These are phyloP conservation scores for Salpingoeca rosetta DNA, from an alignment of 78 protist species.

Conservation along the genomic window DNA sequence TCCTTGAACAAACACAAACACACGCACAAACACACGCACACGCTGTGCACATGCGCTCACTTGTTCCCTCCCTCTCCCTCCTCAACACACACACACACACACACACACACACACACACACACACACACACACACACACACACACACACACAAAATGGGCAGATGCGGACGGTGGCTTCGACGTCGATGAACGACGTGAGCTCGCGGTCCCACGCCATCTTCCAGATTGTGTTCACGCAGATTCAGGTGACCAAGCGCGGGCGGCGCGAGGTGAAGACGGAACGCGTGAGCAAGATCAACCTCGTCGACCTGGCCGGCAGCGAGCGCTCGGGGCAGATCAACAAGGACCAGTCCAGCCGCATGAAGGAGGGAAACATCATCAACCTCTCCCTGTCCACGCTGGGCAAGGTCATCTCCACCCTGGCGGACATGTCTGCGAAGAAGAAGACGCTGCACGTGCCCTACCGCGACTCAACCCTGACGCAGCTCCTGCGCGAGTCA, in stretches of 20 bases:
- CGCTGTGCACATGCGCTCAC: too few species aligned
- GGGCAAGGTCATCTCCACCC: constrained; percentile 45
- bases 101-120: too few species aligned
- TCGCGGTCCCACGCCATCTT: constrained; percentile 78
- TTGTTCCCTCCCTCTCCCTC: too few species aligned
- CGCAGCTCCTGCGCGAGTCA: constrained; percentile 43
- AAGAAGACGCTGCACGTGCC: constrained; percentile 48
- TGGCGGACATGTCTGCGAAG: constrained; percentile 13
- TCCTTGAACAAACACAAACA: too few species aligned
- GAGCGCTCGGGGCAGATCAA: constrained; percentile 56
- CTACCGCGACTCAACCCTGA: constrained; percentile 85
- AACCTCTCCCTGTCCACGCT: constrained; percentile 47
- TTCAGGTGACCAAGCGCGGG: neutral
- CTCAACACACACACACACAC: too few species aligned
- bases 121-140: too few species aligned
- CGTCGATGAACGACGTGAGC: constrained; percentile 69
- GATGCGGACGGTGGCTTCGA: constrained; percentile 68
- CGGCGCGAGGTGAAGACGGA: neutral
- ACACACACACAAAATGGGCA: too few species aligned
- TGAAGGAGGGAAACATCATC: constrained; percentile 45
- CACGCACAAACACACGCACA: too few species aligned
- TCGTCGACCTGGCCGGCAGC: constrained; percentile 47
- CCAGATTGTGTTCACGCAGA: constrained; percentile 50
- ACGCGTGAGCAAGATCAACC: neutral
- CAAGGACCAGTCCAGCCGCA: too few species aligned